A percentile compares a stretch with the other conserved stretches of the same genome.
Conservation (phyloP, 2,329 filamentous ascomycete genomes). For the Aspergillus fructus region DNA sequence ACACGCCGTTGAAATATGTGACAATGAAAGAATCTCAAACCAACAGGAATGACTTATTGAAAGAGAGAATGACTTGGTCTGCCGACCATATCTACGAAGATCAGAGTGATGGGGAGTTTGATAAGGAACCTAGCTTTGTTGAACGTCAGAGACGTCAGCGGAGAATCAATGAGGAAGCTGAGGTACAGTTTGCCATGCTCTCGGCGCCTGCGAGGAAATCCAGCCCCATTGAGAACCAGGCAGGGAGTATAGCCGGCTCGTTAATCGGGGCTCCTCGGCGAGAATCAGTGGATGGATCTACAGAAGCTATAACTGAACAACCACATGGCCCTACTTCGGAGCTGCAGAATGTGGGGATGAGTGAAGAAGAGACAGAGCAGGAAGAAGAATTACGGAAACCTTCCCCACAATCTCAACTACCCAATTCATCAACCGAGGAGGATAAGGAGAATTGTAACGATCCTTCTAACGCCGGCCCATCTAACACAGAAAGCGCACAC, state of each 20-base stretch:
- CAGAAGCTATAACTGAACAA: constrained; percentile 14
- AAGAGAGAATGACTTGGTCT: constrained; percentile 34
- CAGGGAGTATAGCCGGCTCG: background rate
- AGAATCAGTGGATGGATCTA: constrained; percentile 11
- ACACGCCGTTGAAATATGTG: constrained; percentile 45
- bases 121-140: constrained; percentile 42
- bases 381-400: constrained; percentile 39
- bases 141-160: constrained; percentile 34
- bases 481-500: constrained; percentile 35
- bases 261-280: constrained; percentile 3
- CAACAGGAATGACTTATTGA: constrained; percentile 34
- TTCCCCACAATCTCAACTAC: constrained; percentile 29
- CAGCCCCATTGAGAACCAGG: constrained; percentile 9
- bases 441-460: constrained; percentile 48
- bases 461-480: constrained; percentile 25
- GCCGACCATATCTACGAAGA: constrained; percentile 35
- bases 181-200: constrained; percentile 35
- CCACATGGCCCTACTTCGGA: constrained; percentile 20
- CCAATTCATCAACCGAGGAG: constrained; percentile 38
- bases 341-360: constrained; percentile 26
- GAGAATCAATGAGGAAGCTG: constrained; percentile 34
- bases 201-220: constrained; percentile 31
- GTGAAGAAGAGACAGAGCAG: constrained; percentile 49
- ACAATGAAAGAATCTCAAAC: constrained; percentile 49
- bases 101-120: constrained; percentile 44